Conservation (phyloP, 805 yeast genomes). For the Zygosaccharomyces bisporus region DNA sequence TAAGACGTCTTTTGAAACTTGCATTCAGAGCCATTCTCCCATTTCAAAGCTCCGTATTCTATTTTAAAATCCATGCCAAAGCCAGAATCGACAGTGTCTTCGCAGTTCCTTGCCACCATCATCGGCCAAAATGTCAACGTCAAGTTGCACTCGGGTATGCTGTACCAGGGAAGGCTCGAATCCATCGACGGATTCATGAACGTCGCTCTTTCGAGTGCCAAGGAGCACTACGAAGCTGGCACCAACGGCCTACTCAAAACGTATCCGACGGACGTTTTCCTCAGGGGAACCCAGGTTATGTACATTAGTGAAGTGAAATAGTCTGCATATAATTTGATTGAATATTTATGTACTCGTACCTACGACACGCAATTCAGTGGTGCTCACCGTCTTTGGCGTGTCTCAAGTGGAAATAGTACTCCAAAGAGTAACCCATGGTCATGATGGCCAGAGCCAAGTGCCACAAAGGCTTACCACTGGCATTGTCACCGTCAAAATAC, state of each 20-base stretch:
- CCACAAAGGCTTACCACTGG: constrained; percentile 76
- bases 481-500: constrained; percentile 79
- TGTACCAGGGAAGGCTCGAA: constrained; percentile 70
- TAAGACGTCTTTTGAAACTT: no score
- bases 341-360: constrained; percentile 11
- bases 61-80: background rate
- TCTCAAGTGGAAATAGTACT: constrained; percentile 86
- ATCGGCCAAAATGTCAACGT: constrained; percentile 79
- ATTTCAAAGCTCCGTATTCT: background rate
- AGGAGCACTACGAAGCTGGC: constrained; percentile 47
- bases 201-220: constrained; percentile 75
- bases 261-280: constrained; percentile 34
- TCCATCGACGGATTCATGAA: constrained; percentile 98
- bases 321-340: constrained; percentile 6
- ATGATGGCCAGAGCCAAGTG: constrained; percentile 70
- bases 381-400: constrained; percentile 52
- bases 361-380: constrained; percentile 22
- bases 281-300: constrained; percentile 38
- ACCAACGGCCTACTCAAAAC: constrained; percentile 32
- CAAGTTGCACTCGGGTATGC: constrained; percentile 81
- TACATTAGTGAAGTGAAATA: constrained; percentile 33
- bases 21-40: background rate
- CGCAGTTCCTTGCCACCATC: constrained; percentile 74
- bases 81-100: constrained; percentile 45
- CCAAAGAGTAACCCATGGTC: constrained; percentile 81